phyloP scores from a whole-genome alignment of 192 early-diverging fungal genomes.

The Mortierella antarctica region DNA sequence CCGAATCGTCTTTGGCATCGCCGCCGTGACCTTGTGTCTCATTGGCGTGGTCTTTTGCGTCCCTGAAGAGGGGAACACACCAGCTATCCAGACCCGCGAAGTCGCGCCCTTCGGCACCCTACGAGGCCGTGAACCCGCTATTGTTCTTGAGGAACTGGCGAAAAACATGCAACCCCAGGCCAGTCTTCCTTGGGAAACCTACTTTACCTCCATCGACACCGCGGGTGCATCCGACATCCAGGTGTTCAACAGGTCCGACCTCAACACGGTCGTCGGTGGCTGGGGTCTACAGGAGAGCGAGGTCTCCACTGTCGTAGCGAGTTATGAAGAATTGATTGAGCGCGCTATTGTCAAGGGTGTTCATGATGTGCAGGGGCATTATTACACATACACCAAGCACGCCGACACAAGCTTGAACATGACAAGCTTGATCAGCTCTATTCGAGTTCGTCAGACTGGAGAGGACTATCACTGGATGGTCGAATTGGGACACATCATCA shows the following conservation, averaged over 20 bases:
- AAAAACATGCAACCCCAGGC: conserved; percentile 4
- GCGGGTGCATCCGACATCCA: conserved; percentile 13
- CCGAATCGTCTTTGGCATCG: no score
- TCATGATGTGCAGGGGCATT: conserved; percentile 16
- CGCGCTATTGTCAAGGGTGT: conserved; percentile 1
- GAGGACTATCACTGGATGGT: not conserved
- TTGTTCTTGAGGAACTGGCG: not conserved
- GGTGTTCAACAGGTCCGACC: not conserved
- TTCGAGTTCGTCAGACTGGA: not conserved
- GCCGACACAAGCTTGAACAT: conserved; percentile 1
- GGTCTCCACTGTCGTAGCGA: not conserved
- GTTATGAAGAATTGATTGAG: not conserved
- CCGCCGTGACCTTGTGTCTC: no score
- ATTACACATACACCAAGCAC: not conserved
- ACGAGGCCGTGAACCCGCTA: no score
- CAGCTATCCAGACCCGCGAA: no score
- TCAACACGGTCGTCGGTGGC: not conserved
- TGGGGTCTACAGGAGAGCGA: conserved; percentile 16
- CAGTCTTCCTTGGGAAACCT: conserved; percentile 23
- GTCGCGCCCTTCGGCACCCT: no score
- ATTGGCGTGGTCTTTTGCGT: no score
- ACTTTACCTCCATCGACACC: conserved; percentile 5
- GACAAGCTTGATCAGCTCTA: conserved; percentile 9
- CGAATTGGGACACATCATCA: conserved; percentile 18
- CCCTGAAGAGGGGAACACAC: no score